These are phyloP conservation scores for Umbellularia californica DNA, from an alignment of 164 flowering plant species.

Conservation along the genomic window DNA sequence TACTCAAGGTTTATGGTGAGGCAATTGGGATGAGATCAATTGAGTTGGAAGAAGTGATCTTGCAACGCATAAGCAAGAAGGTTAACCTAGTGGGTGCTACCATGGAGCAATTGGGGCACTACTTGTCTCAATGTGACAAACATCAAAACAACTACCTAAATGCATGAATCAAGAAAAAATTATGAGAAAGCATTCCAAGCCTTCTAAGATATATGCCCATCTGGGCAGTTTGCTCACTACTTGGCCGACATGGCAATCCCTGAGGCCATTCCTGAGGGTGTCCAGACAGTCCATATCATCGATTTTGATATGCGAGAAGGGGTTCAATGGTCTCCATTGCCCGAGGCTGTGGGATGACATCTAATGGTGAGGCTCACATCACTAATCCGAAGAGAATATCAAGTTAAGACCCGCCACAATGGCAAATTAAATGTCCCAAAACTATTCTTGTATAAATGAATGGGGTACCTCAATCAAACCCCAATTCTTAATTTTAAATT, in stretches of 20 bases:
- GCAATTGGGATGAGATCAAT: conserved; percentile 25
- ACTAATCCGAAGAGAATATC: too few relatives aligned
- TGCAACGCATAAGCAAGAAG: conserved; percentile 32
- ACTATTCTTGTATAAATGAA: too few relatives aligned
- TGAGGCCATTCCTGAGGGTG: conserved; percentile 40
- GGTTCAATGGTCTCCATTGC: conserved; percentile 21
- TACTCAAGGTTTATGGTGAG: too few relatives aligned
- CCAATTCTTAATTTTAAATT: too few relatives aligned
- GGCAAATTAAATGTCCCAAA: too few relatives aligned
- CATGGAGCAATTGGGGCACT: conserved; percentile 37
- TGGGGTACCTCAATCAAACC: too few relatives aligned
- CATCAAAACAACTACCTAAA: conserved; percentile 28
- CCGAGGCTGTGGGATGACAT: too few relatives aligned
- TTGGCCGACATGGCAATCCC: conserved; percentile 47
- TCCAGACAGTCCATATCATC: conserved; percentile 32
- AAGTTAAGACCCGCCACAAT: too few relatives aligned
- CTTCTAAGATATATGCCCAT: conserved; percentile 41
- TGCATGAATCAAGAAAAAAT: conserved; percentile 44
- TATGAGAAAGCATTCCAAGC: conserved; percentile 33
- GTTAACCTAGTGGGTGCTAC: conserved; percentile 37
- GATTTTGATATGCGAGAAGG: conserved; percentile 60
- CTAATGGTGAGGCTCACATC: too few relatives aligned
- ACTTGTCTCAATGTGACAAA: conserved; percentile 23
- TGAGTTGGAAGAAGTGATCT: conserved; percentile 43
- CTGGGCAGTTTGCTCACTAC: conserved; percentile 46